Evolutionary conservation across 208 protist genomes (phyloP).

Genomic region (Wallacemonas sp.): DNA sequence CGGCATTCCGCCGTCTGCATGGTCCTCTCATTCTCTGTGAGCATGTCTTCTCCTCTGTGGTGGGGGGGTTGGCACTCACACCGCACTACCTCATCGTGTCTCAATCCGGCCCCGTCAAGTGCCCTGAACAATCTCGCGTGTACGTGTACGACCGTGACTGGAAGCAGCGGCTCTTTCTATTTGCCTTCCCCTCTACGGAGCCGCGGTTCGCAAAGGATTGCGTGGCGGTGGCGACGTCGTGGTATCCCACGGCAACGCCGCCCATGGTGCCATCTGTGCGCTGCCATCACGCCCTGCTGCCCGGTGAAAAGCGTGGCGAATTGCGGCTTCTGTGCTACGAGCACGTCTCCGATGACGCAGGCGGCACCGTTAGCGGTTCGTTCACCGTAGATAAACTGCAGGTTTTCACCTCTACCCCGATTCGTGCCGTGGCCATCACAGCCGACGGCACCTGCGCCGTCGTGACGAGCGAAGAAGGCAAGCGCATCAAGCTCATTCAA

Average conservation of each 20-base stretch:
- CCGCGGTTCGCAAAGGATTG: slow-evolving; percentile 28
- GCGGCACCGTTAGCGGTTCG: neutral
- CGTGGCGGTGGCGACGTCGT: slow-evolving; percentile 37
- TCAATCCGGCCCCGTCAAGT: neutral
- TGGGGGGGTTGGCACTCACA: neutral
- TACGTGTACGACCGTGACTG: slow-evolving; percentile 11
- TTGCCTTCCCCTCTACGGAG: slow-evolving; percentile 14
- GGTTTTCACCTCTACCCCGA: slow-evolving; percentile 17
- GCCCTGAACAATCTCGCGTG: neutral
- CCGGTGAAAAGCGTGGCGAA: slow-evolving; percentile 36
- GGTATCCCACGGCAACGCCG: slow-evolving; percentile 22
- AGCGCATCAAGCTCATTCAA: slow-evolving; percentile 50
- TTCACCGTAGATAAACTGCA: slow-evolving; percentile 15
- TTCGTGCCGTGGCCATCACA: slow-evolving; percentile 61
- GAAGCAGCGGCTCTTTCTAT: slow-evolving; percentile 5
- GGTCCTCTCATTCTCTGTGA: slow-evolving; percentile 7
- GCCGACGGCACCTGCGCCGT: slow-evolving; percentile 54
- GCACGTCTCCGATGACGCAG: neutral
- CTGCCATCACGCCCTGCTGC: slow-evolving; percentile 43
- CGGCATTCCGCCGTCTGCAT: neutral
- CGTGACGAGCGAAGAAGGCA: slow-evolving; percentile 61
- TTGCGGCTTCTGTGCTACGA: slow-evolving; percentile 35
- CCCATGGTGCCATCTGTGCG: slow-evolving; percentile 17
- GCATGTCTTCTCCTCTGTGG: neutral
- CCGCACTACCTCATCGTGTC: slow-evolving; percentile 6